A percentile compares a stretch with the other conserved stretches of the same genome.
phyloP scores from a whole-genome alignment of 78 protist genomes.

The Dictyostelium capitatum region DNA sequence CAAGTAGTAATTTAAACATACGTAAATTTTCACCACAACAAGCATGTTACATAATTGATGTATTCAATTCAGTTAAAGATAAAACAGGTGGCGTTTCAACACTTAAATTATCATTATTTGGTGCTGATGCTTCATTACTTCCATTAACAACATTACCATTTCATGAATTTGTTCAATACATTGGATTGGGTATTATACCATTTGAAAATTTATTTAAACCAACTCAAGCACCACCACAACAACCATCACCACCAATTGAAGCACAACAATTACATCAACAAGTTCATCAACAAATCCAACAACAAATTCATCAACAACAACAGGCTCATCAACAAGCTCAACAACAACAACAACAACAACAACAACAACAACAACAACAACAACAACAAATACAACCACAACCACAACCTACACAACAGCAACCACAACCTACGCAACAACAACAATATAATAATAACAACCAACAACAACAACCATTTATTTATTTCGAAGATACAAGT shows the following conservation, averaged over 20 bases:
- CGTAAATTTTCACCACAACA: constrained; percentile 54
- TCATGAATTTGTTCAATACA: constrained; percentile 76
- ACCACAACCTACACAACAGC: neutral
- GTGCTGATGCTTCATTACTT: constrained; percentile 56
- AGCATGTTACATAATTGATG: constrained; percentile 56
- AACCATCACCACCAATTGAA: constrained; percentile 2
- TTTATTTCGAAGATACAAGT: neutral
- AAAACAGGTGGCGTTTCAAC: constrained; percentile 70
- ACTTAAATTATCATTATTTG: constrained; percentile 52
- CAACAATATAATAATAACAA: neutral
- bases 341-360: neutral
- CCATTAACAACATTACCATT: constrained; percentile 73
- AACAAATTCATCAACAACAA: neutral
- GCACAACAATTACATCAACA: neutral
- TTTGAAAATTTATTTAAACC: constrained; percentile 37
- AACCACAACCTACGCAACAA: neutral
- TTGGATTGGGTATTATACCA: constrained; percentile 54
- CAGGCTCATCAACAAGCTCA: neutral
- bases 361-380: neutral
- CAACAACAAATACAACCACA: constrained; percentile 1
- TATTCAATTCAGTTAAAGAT: constrained; percentile 60
- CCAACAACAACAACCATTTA: neutral
- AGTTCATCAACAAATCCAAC: neutral
- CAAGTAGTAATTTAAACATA: neutral
- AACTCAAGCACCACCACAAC: neutral